Base-by-base conservation (phyloP, 208 protist genomes). In the Leishmania tarentolae region DNA sequence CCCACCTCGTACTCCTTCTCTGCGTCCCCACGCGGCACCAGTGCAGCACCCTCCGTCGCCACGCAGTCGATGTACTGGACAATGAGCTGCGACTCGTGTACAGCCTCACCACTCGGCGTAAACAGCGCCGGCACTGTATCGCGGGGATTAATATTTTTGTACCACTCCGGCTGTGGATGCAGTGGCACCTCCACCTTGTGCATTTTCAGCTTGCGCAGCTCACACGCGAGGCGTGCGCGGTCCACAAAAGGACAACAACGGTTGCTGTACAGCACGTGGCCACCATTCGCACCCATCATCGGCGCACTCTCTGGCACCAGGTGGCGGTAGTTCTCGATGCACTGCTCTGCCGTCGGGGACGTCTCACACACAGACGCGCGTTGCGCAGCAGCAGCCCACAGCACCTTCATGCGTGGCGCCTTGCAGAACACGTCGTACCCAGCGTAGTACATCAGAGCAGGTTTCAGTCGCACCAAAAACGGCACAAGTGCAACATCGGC, bases 401-500 rank as follows among this genome's bases (percentile, higher is more conserved):
- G 79, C 56, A 76, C 76, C 86, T 92, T 92, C 52, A 97, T 83
- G 35, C 68, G 85, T 46, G 93, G 93, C 47, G 89, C 91, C 72
- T 91, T 86, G 59, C 75, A 83, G 78, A 94, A 94, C 61, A 95
- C 80, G 82, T 97, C 86, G 80, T 92, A 91, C 59, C 86, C 91
- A 46, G 82, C 65, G 88, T 92, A 90, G 86, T 94, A 97, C 71
- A 76, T 74, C 75, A 97, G 77, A 50, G 81, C 76, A 31, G 75
- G 75, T 42, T 86, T 80, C 74, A 95, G 91, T 35, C 88, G 90
- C 59, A 88, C 74, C 66, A 97, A 85, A 75, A 97, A 97, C 35
- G 93, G 91, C 68, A 93, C 76, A 6, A 97, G n/a, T 78, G 86
- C 86, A 40, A 92, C 76, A 74, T 97, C 93, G 13, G 89, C 93